Evolutionary conservation across 2,329 filamentous ascomycete genomes (phyloP).

Genomic region (Pestalotiopsis sp.): DNA sequence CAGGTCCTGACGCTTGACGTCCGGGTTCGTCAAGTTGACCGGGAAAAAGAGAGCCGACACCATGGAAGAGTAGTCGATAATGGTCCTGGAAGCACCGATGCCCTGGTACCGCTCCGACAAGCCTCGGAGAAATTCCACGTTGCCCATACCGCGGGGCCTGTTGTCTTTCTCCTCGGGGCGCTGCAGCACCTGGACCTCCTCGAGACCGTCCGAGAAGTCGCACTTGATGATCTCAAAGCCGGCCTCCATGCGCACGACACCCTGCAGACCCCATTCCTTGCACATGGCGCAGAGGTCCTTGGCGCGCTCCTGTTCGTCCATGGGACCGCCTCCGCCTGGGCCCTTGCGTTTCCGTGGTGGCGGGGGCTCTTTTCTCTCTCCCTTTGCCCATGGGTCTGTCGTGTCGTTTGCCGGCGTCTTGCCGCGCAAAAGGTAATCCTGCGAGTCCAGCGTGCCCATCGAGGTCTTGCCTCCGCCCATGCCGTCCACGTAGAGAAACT

Average conservation of each 20-base stretch:
- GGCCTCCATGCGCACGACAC: conserved; percentile 59
- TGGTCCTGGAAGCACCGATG: conserved; percentile 12
- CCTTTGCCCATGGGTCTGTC: background rate
- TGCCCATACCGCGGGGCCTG: background rate
- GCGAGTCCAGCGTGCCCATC: conserved; percentile 58
- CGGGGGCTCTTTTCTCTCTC: background rate
- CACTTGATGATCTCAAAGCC: conserved; percentile 62
- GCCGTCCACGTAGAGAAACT: conserved; percentile 61
- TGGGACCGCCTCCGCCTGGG: conserved; percentile 9
- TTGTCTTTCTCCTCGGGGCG: background rate
- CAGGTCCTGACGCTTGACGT: conserved; percentile 16
- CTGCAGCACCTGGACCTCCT: conserved; percentile 13
- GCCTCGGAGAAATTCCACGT: conserved; percentile 17
- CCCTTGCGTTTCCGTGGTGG: background rate
- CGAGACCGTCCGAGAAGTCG: conserved; percentile 19
- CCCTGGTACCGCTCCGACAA: conserved; percentile 17
- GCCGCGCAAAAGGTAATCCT: conserved; percentile 51
- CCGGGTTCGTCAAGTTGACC: conserved; percentile 18
- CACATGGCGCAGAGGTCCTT: conserved; percentile 48
- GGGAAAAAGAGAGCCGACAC: conserved; percentile 19
- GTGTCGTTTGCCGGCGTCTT: background rate
- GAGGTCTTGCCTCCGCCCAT: conserved; percentile 57
- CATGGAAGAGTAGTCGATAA: conserved; percentile 18
- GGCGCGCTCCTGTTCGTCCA: conserved; percentile 46
- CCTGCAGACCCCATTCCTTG: conserved; percentile 51